A percentile compares a stretch with the other conserved stretches of the same genome.
Evolutionary conservation across 2,329 filamentous ascomycete species (phyloP).

Genomic region (Graphium sp.): DNA sequence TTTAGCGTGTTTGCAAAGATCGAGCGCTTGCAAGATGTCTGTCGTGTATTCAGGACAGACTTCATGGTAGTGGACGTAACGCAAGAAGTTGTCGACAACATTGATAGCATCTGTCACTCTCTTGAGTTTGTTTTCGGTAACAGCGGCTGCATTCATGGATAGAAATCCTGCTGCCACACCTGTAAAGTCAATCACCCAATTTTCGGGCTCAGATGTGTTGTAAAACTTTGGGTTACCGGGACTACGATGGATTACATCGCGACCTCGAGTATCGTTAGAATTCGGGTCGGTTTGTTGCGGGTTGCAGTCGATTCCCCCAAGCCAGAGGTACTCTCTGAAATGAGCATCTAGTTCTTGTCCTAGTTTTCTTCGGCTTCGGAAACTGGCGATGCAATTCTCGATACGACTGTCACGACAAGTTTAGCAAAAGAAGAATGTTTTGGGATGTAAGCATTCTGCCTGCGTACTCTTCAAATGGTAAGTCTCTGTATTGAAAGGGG

Average conservation of each 20-base stretch:
- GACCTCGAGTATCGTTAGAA: conserved; percentile 15
- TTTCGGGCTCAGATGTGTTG: conserved; percentile 25
- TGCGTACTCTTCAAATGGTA: conserved; percentile 38
- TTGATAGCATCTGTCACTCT: conserved; percentile 26
- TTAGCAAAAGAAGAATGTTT: neutral
- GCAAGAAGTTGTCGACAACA: conserved; percentile 72
- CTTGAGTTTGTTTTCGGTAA: conserved; percentile 22
- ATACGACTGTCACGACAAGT: conserved; percentile 44
- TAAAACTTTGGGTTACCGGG: conserved; percentile 28
- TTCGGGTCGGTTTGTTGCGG: neutral
- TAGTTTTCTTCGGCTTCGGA: conserved; percentile 59
- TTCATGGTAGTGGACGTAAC: conserved; percentile 69
- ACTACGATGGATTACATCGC: too few relatives aligned
- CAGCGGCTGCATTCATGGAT: conserved; percentile 24
- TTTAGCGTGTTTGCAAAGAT: conserved; percentile 48
- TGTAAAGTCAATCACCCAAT: conserved; percentile 69
- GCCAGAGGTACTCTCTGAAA: conserved; percentile 66
- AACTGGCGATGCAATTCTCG: conserved; percentile 71
- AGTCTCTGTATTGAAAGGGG: conserved; percentile 16
- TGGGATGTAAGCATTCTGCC: neutral
- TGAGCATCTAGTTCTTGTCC: conserved; percentile 41
- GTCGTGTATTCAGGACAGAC: conserved; percentile 68
- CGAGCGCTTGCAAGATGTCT: conserved; percentile 49
- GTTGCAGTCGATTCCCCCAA: conserved; percentile 59
- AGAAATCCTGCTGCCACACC: conserved; percentile 64